Percentiles rank a stretch among this genome's conserved stretches.
Evolutionary conservation across 1,284 basidiomycete species (phyloP).

Genomic region (Porogramme epimiltina): DNA sequence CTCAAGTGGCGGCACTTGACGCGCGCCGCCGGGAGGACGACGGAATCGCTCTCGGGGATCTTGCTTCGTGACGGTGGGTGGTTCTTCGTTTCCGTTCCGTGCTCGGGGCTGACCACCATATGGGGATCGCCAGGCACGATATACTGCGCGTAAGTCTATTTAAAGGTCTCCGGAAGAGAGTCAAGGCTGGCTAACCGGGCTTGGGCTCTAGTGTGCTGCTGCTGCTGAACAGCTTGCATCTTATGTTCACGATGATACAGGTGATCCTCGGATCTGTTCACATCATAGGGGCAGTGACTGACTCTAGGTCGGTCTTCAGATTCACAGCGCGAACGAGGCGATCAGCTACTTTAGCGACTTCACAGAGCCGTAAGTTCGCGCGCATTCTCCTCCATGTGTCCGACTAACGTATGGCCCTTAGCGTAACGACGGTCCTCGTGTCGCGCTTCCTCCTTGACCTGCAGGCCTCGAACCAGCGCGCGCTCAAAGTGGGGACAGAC

Average conservation of each 20-base stretch:
- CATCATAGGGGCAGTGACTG: too few relatives aligned
- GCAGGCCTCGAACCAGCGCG: neutral
- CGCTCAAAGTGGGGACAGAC: neutral
- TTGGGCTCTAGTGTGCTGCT: too few relatives aligned
- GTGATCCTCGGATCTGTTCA: neutral
- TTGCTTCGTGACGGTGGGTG: neutral
- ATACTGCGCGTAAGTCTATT: neutral
- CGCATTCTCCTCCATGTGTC: too few relatives aligned
- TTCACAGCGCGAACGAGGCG: neutral
- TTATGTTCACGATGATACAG: neutral
- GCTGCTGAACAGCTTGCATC: neutral
- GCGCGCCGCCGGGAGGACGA: neutral
- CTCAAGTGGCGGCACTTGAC: neutral
- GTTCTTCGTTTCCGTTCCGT: too few relatives aligned
- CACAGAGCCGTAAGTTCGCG: constrained; percentile 1
- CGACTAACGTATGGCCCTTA: too few relatives aligned
- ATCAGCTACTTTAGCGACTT: neutral
- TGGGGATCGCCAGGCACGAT: too few relatives aligned
- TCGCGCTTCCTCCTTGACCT: constrained; percentile 2
- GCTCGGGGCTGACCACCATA: too few relatives aligned
- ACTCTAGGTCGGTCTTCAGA: neutral
- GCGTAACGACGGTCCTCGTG: neutral
- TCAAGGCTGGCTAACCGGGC: too few relatives aligned
- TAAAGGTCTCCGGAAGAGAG: neutral
- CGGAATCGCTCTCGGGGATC: neutral